Evolutionary conservation across 1,284 basidiomycete genomes (phyloP), one percentile per base, ranked within the genome.

Genomic region (Cryptococcus sp.): DNA sequence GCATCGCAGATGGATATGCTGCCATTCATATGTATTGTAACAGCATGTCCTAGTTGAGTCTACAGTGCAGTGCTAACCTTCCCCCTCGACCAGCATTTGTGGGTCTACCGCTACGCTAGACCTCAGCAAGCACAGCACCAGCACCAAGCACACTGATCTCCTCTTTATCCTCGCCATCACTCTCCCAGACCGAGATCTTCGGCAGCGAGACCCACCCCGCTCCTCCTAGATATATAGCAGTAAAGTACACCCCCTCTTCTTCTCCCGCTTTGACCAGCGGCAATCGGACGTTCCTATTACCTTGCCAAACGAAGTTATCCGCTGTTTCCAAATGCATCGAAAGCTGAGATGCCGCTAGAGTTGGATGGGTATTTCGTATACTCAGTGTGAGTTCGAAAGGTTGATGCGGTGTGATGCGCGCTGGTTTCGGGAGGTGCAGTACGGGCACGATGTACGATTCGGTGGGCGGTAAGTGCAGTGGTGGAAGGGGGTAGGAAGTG

Each of bases 261-360:
- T 67, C 61, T 1, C 65, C 62, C 2, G 74, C 65, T n/a, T 54
- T 51, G 4, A 76, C 48, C 10, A 60, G 53, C 1, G 70, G 58
- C n/a, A 76, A 46, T 1, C 61, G 53, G 0, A 65, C 56, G 8
- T 61, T 59, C 10, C 75, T 63, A 46, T 65, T 58, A 1, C 77
- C 78, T 10, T 59, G 51, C 75, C 75, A 79, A 1, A 75, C 74
- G 53, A 78, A 78, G 0, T 62, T 62, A 6, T 78, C 74, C 15
- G 71, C 64, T n/a, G 74, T 72, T 23, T 77, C 71, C 16, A 69
- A 63, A 10, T 68, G 59, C 3, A 78, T 53, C 7, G 62, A 47
- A 25, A 76, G 51, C 20, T 62, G 57, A 5, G 68, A 39, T 3
- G 69, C 66, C 0, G 63, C 35, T 5, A 64, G 53, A 8, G 69